These are phyloP conservation scores for Hypocreales sp. DNA, from an alignment of 2,329 filamentous ascomycete genomes.

Conservation along the genomic window DNA sequence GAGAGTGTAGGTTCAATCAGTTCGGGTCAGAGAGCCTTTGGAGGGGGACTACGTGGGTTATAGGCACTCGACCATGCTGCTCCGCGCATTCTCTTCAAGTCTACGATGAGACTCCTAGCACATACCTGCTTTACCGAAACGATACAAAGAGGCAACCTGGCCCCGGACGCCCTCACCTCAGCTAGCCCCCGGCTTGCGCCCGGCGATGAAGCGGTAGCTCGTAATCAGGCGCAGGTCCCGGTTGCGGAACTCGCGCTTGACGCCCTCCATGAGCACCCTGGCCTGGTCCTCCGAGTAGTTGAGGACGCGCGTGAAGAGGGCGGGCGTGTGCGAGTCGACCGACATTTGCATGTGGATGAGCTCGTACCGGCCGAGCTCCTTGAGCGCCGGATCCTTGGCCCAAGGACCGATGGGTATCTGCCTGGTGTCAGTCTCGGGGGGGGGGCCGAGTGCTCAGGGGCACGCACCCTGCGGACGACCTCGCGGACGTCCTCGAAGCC, in stretches of 20 bases:
- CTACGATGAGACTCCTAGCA: too few species aligned
- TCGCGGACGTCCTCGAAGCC: conserved; percentile 20
- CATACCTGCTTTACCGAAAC: too few species aligned
- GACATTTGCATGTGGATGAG: conserved; percentile 25
- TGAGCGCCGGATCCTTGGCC: conserved; percentile 19
- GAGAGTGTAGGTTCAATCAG: too few species aligned
- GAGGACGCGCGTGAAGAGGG: conserved; percentile 21
- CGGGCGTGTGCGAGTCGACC: conserved; percentile 23
- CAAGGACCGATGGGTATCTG: conserved; percentile 23
- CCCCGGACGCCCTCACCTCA: too few species aligned
- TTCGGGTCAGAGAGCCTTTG: too few species aligned
- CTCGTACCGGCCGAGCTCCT: conserved; percentile 20
- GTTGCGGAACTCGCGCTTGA: conserved; percentile 21
- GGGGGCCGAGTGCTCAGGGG: too few species aligned
- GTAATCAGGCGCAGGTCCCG: conserved; percentile 18
- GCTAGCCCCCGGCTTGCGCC: conserved; percentile 10
- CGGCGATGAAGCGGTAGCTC: conserved; percentile 17
- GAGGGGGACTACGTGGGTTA: too few species aligned
- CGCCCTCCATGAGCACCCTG: conserved; percentile 23
- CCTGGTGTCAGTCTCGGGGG: neutral
- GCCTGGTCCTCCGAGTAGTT: conserved; percentile 24
- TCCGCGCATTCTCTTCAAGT: too few species aligned
- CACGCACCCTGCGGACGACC: conserved; percentile 12
- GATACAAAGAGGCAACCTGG: too few species aligned
- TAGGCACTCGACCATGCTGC: too few species aligned